Percentiles rank a stretch among this genome's conserved stretches.
Evolutionary conservation across 208 protist genomes (phyloP).

Genomic region (Trypanosoma caninum): DNA sequence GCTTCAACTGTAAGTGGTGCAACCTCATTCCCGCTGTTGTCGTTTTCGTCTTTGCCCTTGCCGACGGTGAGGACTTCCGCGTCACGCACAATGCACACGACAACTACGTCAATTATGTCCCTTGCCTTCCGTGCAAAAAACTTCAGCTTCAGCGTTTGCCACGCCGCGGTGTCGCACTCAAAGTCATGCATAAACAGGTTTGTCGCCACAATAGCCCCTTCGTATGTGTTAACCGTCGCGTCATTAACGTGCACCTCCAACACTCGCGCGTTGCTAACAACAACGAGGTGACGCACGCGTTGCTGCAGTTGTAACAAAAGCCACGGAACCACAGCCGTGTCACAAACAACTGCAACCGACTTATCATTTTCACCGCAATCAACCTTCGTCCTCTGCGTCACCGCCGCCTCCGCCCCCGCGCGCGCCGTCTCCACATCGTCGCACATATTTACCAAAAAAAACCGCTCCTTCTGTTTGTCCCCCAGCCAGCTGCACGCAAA

Average conservation of each 20-base stretch:
- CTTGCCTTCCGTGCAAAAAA: slow-evolving; percentile 29
- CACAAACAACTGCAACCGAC: background rate
- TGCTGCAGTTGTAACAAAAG: slow-evolving; percentile 9
- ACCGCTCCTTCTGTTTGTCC: background rate
- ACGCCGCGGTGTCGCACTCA: slow-evolving; percentile 1
- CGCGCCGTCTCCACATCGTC: slow-evolving; percentile 1
- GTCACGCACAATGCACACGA: slow-evolving; percentile 18
- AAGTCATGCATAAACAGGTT: slow-evolving; percentile 11
- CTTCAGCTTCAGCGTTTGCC: slow-evolving; percentile 34
- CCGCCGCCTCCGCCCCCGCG: slow-evolving; percentile 5
- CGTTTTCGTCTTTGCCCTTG: background rate
- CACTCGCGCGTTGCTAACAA: slow-evolving; percentile 23
- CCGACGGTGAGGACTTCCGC: background rate
- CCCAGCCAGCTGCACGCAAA: slow-evolving; percentile 22
- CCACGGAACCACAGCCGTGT: slow-evolving; percentile 20
- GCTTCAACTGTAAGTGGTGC: slow-evolving; percentile 1
- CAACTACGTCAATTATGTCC: slow-evolving; percentile 13
- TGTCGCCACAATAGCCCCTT: slow-evolving; percentile 5
- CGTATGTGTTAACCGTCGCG: slow-evolving; percentile 17
- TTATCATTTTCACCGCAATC: background rate
- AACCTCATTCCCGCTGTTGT: background rate
- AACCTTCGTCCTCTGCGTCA: background rate
- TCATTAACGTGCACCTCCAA: slow-evolving; percentile 14
- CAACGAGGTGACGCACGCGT: slow-evolving; percentile 19
- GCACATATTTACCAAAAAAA: background rate